These are phyloP conservation scores for Agrostemma githago DNA, from an alignment of 148 eudicot genomes.

Conservation along the genomic window DNA sequence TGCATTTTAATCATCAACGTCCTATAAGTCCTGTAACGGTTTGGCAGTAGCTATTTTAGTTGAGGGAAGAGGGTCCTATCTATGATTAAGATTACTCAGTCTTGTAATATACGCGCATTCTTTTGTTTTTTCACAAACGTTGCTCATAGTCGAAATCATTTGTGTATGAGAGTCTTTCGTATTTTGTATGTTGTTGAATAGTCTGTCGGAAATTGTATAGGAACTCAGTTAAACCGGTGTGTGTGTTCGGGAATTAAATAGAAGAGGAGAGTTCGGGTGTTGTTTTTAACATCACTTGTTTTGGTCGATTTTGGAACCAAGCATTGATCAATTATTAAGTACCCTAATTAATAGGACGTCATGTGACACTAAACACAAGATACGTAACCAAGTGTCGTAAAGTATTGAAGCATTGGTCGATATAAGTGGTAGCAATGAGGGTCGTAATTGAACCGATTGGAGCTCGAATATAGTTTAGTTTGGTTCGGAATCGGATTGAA, in stretches of 20 bases:
- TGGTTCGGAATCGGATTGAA: too few relatives aligned
- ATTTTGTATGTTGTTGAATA: background rate
- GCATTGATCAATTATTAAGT: background rate
- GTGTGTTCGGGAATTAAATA: background rate
- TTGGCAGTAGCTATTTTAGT: conserved; percentile 1
- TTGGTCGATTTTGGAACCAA: background rate
- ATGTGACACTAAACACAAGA: too few relatives aligned
- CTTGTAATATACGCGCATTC: conserved; percentile 20
- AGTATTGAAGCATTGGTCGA: too few relatives aligned
- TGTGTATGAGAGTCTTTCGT: conserved; percentile 1
- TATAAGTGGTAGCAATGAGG: too few relatives aligned
- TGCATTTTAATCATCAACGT: background rate
- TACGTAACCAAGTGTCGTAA: too few relatives aligned
- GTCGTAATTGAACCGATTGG: too few relatives aligned
- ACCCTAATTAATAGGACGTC: too few relatives aligned
- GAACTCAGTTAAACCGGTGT: background rate
- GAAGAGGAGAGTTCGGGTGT: background rate
- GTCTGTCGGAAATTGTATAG: background rate
- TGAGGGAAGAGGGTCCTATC: conserved; percentile 4
- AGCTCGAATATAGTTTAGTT: too few relatives aligned
- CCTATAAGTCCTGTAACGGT: conserved; percentile 17
- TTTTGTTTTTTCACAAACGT: background rate
- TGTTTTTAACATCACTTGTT: background rate
- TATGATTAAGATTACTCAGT: background rate
- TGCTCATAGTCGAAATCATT: background rate